Conservation (phyloP, 2,329 filamentous ascomycete genomes). For the Fusarium scirpi region DNA sequence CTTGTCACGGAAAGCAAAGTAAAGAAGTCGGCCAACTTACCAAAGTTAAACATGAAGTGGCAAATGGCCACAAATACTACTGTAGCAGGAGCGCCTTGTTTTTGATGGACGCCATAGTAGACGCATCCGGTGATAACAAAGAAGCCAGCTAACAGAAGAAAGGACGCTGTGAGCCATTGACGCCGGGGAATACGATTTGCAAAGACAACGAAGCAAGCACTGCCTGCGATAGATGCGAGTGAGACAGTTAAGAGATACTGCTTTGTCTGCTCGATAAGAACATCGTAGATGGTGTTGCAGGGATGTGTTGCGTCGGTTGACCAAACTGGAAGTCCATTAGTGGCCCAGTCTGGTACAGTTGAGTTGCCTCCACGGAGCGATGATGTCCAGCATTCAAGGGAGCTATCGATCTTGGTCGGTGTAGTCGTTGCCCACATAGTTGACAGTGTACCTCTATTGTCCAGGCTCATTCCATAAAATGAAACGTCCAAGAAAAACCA, state of each 20-base stretch:
- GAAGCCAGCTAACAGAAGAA: constrained; percentile 59
- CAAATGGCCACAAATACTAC: constrained; percentile 64
- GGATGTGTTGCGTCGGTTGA: constrained; percentile 62
- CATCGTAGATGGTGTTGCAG: constrained; percentile 65
- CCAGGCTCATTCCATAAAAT: constrained; percentile 66
- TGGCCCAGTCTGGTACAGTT: constrained; percentile 57
- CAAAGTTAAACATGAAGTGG: constrained; percentile 68
- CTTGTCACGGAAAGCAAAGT: background rate
- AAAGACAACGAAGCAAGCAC: constrained; percentile 61
- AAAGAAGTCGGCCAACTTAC: constrained; percentile 48
- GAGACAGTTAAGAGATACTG: constrained; percentile 66
- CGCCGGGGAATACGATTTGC: constrained; percentile 62
- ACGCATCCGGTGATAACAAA: constrained; percentile 64
- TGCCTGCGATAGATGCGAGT: constrained; percentile 63
- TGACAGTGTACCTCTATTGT: constrained; percentile 55
- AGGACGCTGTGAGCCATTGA: constrained; percentile 63
- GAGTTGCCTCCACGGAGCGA: constrained; percentile 58
- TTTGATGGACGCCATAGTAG: constrained; percentile 61
- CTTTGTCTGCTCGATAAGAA: constrained; percentile 64
- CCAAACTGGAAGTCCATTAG: constrained; percentile 59
- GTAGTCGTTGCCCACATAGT: constrained; percentile 55
- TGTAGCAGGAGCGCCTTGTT: constrained; percentile 57
- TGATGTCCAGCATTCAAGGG: constrained; percentile 62
- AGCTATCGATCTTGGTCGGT: constrained; percentile 51
- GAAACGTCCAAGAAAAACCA: constrained; percentile 68